Percentiles rank a stretch among this genome's conserved stretches.
Evolutionary conservation across 2,329 filamentous ascomycete species (phyloP).

Genomic region (Botryosphaeria dothidea): DNA sequence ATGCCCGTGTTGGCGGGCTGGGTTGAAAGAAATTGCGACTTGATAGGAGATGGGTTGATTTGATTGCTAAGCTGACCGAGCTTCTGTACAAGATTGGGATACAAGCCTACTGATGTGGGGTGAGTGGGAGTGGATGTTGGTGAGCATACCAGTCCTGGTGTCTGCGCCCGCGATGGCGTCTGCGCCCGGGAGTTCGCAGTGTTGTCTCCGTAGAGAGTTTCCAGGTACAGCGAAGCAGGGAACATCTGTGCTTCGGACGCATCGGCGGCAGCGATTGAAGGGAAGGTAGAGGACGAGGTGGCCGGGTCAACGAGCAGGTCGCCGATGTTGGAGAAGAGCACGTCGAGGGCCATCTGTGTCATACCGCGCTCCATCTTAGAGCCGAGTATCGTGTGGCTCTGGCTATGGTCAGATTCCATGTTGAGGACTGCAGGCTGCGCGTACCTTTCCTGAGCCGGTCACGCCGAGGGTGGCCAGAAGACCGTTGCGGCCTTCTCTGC

Average conservation of each 20-base stretch:
- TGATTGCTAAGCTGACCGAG: background rate
- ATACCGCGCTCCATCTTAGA: constrained; percentile 83
- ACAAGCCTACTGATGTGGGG: background rate
- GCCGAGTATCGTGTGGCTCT: constrained; percentile 96
- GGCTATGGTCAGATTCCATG: constrained; percentile 12
- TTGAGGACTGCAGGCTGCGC: background rate
- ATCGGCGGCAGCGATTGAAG: constrained; percentile 75
- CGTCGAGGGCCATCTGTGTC: constrained; percentile 87
- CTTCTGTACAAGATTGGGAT: constrained; percentile 11
- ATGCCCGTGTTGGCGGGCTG: constrained; percentile 35
- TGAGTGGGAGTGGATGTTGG: constrained; percentile 3
- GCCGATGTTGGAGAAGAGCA: constrained; percentile 81
- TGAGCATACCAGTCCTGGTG: constrained; percentile 15
- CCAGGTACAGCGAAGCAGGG: constrained; percentile 74
- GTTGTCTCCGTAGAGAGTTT: constrained; percentile 73
- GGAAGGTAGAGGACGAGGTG: constrained; percentile 62
- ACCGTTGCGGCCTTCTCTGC: constrained; percentile 81
- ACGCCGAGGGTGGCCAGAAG: constrained; percentile 89
- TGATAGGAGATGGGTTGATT: background rate
- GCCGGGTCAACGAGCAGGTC: constrained; percentile 66
- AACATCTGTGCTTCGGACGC: constrained; percentile 77
- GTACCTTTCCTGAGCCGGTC: constrained; percentile 92
- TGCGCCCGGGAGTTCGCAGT: constrained; percentile 45
- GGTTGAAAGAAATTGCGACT: constrained; percentile 23
- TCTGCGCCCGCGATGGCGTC: constrained; percentile 35